These are phyloP conservation scores for Candida fluviatilis DNA, from an alignment of 805 yeast species.

Conservation along the genomic window DNA sequence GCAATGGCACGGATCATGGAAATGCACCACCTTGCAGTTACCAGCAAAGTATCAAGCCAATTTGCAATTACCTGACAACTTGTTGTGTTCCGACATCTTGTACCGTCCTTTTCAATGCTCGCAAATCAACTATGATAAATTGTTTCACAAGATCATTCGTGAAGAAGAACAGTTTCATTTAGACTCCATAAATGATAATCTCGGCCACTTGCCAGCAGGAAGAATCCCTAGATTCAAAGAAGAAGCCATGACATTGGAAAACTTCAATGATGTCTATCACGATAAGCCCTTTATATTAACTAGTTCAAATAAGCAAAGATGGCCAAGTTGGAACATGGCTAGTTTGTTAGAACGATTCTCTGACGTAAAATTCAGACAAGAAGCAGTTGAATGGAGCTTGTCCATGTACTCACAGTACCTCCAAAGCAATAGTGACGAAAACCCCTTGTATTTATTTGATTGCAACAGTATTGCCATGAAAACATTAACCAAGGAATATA, in stretches of 20 bases:
- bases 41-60: slow-evolving; percentile 36
- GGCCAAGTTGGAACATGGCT: slow-evolving; percentile 65
- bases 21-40: slow-evolving; percentile 50
- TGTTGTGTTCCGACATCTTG: slow-evolving; percentile 70
- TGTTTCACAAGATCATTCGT: slow-evolving; percentile 46
- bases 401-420: slow-evolving; percentile 59
- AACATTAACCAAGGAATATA: slow-evolving; percentile 49
- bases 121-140: slow-evolving; percentile 53
- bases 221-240: slow-evolving; percentile 54
- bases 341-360: slow-evolving; percentile 52
- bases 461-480: slow-evolving; percentile 69
- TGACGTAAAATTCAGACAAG: slow-evolving; percentile 69
- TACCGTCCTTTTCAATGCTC: slow-evolving; percentile 83
- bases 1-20: slow-evolving; percentile 80
- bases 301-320: slow-evolving; percentile 28
- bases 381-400: slow-evolving; percentile 78
- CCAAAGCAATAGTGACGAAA: slow-evolving; percentile 64
- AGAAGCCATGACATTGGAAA: slow-evolving; percentile 33
- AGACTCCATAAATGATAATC: slow-evolving; percentile 14
- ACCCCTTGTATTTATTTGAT: slow-evolving; percentile 83
- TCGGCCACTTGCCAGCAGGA: slow-evolving; percentile 26
- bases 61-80: slow-evolving; percentile 42
- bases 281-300: slow-evolving; percentile 63
- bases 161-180: slow-evolving; percentile 38
- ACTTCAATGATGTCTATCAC: slow-evolving; percentile 45